Base-by-base conservation (phyloP, 768 basidiomycete species). In the Crassisporium funariophilum region DNA sequence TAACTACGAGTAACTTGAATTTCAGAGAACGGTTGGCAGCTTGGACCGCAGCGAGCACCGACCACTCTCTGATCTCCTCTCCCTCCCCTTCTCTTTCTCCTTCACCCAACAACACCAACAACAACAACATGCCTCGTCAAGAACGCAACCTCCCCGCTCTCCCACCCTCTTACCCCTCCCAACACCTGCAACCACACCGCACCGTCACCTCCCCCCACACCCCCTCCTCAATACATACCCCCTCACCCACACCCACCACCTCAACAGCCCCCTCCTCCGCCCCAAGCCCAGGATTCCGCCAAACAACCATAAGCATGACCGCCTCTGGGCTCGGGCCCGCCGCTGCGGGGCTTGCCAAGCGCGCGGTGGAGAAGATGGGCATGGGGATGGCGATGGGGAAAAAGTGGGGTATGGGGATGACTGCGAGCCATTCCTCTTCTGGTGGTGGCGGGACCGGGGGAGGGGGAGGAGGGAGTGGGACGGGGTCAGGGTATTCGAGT, bases 321-420 rank as follows among this genome's bases (percentile, higher is more conserved):
- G 76, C 74, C 29, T 76, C 82, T 17, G 72, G 86, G 43, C 81
- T 82, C 33, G 74, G 88, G 38, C 82, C 82, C 2, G 85, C 86
- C 20, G 84, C 83, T 16, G 85, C 86, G 13, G 87, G 86, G 7
- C 73, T 88, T 7, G 88, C 87, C 8, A 84, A 83, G 58, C 78
- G 84, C 46, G 87, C 89, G 3, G 86, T 87, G 3, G 88, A 89
- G 68, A 85, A 81, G 64, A 80, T 90, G 72, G 83, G 83, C 29
- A 77, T 81, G 31, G 83, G 78, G 16, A 83, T 76, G 77, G 81
- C 76, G 41, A 52, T 53, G 59, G 52, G 66, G 41, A 67, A n/a
- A n/a, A 83, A 78, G 16, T 83, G 77, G 77, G 81, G 76, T 42
- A 52, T 53, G 59, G 52, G 66, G 41, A 67, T 73, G 16, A 69